Evolutionary conservation across 192 early-diverging fungal genomes (phyloP).

Genomic region (Neocallimastix lanati): DNA sequence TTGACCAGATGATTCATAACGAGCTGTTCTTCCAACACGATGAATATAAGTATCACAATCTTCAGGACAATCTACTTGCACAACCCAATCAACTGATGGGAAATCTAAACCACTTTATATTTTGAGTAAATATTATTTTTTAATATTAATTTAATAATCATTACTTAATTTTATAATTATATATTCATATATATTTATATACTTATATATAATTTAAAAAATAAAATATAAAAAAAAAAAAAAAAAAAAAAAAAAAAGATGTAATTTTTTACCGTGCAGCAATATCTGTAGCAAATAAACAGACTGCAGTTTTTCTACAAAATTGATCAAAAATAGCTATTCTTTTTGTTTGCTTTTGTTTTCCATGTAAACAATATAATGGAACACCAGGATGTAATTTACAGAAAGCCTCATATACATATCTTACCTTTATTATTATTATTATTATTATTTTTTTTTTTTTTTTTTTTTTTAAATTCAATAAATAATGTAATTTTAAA

Average conservation of each 20-base stretch:
- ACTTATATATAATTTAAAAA: no score
- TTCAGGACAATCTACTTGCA: conserved; percentile 94
- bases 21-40: conserved; percentile 91
- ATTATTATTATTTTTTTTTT: not conserved
- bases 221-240: no score
- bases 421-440: conserved; percentile 31
- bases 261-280: conserved; percentile 60
- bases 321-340: conserved; percentile 88
- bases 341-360: conserved; percentile 88
- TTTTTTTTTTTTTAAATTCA: no score
- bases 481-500: no score
- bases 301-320: conserved; percentile 49
- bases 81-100: conserved; percentile 95
- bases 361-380: conserved; percentile 81
- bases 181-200: no score
- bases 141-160: no score
- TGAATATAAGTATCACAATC: conserved; percentile 94
- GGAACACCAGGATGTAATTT: conserved; percentile 85
- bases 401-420: conserved; percentile 86
- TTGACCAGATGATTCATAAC: conserved; percentile 74
- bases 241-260: no score
- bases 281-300: conserved; percentile 85
- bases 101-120: conserved; percentile 89
- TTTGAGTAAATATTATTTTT: no score
- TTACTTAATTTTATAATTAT: no score